Percentiles rank a stretch among this genome's conserved stretches.
Evolutionary conservation across 257 asterid species (phyloP).

Genomic region (Fraxinus anomala): DNA sequence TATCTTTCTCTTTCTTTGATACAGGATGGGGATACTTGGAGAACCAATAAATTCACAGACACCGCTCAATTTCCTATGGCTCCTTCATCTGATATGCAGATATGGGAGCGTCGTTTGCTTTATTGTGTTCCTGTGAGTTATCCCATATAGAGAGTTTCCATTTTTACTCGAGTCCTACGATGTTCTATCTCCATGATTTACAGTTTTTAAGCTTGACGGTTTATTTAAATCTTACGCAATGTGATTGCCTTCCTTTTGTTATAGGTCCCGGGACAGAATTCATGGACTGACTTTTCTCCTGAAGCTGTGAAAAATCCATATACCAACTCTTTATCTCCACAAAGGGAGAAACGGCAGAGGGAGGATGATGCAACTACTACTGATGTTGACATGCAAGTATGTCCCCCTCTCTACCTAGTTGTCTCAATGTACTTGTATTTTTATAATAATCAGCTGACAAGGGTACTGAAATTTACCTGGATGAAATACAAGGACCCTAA

Average conservation of each 20-base stretch:
- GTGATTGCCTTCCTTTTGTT: constrained; percentile 24
- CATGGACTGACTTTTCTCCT: constrained; percentile 63
- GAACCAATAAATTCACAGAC: constrained; percentile 81
- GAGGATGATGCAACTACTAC: constrained; percentile 52
- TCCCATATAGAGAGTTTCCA: not conserved
- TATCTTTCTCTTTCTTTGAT: constrained; percentile 4
- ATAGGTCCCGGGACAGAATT: constrained; percentile 85
- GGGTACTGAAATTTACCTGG: not conserved
- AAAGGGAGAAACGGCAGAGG: constrained; percentile 80
- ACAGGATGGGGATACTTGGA: constrained; percentile 81
- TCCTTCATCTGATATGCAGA: constrained; percentile 53
- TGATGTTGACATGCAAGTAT: constrained; percentile 62
- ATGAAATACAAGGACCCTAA: not conserved
- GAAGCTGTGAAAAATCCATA: constrained; percentile 35
- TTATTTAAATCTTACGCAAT: not conserved
- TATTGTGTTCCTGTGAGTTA: constrained; percentile 81
- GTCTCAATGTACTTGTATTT: not conserved
- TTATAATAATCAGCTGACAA: not conserved
- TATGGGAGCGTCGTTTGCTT: constrained; percentile 88
- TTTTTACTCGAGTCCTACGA: constrained; percentile 9
- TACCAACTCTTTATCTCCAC: constrained; percentile 34
- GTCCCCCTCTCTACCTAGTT: constrained; percentile 22
- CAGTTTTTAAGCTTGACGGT: not conserved
- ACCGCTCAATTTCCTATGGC: constrained; percentile 52
- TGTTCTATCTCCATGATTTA: constrained; percentile 7